phyloP scores from a whole-genome alignment of 192 early-diverging fungal genomes.

The Entomortierella chlamydospora region DNA sequence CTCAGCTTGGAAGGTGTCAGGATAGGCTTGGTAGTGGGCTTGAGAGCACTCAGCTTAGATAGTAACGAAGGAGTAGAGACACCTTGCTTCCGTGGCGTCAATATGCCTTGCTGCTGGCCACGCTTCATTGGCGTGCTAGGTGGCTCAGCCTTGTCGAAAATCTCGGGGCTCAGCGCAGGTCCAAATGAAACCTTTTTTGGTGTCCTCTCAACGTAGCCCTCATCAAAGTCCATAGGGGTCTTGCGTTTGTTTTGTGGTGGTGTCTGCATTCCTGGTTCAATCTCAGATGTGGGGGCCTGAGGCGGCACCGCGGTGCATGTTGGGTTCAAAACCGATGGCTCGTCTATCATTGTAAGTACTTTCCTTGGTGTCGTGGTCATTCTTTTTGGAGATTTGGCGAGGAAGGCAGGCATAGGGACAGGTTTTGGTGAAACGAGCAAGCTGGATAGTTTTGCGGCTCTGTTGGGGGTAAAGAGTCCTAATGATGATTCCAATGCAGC shows the following conservation, averaged over 20 bases:
- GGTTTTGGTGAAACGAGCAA: slow-evolving; percentile 49
- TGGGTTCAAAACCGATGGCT: slow-evolving; percentile 22
- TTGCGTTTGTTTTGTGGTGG: slow-evolving; percentile 29
- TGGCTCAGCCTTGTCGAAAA: slow-evolving; percentile 66
- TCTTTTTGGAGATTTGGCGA: slow-evolving; percentile 15
- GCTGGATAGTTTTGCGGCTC: slow-evolving; percentile 39
- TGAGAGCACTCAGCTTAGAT: slow-evolving; percentile 4
- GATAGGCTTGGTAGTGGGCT: slow-evolving; percentile 21
- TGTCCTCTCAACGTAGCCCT: slow-evolving; percentile 1
- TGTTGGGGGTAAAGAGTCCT: slow-evolving; percentile 41
- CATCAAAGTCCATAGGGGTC: slow-evolving; percentile 9
- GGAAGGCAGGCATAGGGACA: slow-evolving; percentile 37
- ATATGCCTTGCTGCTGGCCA: slow-evolving; percentile 48
- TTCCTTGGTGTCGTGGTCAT: slow-evolving; percentile 10
- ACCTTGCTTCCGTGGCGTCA: slow-evolving; percentile 15
- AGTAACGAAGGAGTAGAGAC: slow-evolving; percentile 19
- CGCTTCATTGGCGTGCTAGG: slow-evolving; percentile 66
- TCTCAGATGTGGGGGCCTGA: background rate
- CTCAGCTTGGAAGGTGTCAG: slow-evolving; percentile 25
- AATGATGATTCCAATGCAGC: slow-evolving; percentile 35
- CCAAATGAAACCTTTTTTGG: slow-evolving; percentile 63
- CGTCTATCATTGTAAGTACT: slow-evolving; percentile 1
- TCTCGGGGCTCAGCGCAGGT: slow-evolving; percentile 68
- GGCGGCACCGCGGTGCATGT: background rate
- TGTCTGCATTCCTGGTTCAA: slow-evolving; percentile 2